These are phyloP conservation scores for Pisolithus thermaeus DNA, from an alignment of 1,284 basidiomycete species.

Conservation along the genomic window DNA sequence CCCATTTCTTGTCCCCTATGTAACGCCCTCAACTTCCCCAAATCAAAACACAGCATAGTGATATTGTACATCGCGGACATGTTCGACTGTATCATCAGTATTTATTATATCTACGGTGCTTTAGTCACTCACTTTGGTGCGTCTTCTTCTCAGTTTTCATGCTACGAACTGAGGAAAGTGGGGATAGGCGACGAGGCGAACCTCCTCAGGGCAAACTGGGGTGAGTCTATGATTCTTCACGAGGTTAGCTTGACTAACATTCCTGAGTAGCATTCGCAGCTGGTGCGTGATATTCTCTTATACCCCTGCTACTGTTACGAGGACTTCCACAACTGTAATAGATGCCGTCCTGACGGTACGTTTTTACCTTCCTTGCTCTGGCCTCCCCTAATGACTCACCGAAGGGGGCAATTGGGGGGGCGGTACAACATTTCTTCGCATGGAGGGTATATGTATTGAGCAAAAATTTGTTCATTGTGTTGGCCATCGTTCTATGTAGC, in stretches of 20 bases:
- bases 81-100: constrained; percentile 30
- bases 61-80: constrained; percentile 33
- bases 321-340: neutral
- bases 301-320: neutral
- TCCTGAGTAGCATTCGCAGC: constrained; percentile 27
- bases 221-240: constrained; percentile 9
- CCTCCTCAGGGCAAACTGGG: constrained; percentile 30
- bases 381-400: neutral
- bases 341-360: constrained; percentile 1
- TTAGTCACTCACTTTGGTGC: constrained; percentile 34
- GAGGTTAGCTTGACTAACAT: neutral
- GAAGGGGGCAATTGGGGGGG: constrained; percentile 30
- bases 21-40: neutral
- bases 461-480: constrained; percentile 18
- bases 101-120: constrained; percentile 32
- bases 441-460: constrained; percentile 35
- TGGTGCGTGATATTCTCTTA: constrained; percentile 9
- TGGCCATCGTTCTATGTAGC: constrained; percentile 18
- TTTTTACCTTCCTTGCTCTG: too few species aligned
- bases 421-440: constrained; percentile 34
- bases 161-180: neutral
- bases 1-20: neutral
- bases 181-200: constrained; percentile 23
- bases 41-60: constrained; percentile 12
- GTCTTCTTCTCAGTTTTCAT: constrained; percentile 1